A percentile compares a stretch with the other conserved stretches of the same genome.
Conservation (phyloP, 371 early-diverging fungal species). For the Rozella allomycis region DNA sequence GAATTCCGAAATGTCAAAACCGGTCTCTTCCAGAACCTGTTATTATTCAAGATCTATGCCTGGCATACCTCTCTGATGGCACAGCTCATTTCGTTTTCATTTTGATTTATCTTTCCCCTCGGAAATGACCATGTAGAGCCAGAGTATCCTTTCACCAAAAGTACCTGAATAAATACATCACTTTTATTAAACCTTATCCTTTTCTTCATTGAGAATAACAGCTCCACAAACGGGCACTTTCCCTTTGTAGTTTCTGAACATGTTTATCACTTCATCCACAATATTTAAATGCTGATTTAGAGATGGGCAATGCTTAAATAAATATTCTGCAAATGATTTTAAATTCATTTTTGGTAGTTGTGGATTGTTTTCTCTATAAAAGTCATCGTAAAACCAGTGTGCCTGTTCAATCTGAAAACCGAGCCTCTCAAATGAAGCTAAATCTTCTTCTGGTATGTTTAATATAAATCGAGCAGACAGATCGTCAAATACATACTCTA, state of each 20-base stretch:
- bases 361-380: slow-evolving; percentile 61
- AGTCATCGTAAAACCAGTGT: slow-evolving; percentile 99
- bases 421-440: slow-evolving; percentile 68
- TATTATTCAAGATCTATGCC: neutral
- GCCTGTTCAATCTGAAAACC: slow-evolving; percentile 98
- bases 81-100: slow-evolving; percentile 74
- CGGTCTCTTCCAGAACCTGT: slow-evolving; percentile 85
- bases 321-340: slow-evolving; percentile 46
- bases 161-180: slow-evolving; percentile 15
- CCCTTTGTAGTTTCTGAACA: slow-evolving; percentile 88
- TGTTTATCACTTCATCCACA: slow-evolving; percentile 56
- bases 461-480: slow-evolving; percentile 61
- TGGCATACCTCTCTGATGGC: slow-evolving; percentile 68
- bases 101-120: slow-evolving; percentile 95
- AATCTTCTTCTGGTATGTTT: slow-evolving; percentile 81
- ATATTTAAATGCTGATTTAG: slow-evolving; percentile 64
- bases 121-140: slow-evolving; percentile 90
- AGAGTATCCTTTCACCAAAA: slow-evolving; percentile 79
- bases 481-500: slow-evolving; percentile 10
- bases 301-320: slow-evolving; percentile 70
- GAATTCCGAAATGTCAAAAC: slow-evolving; percentile 52
- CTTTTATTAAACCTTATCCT: slow-evolving; percentile 41
- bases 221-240: slow-evolving; percentile 97
- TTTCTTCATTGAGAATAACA: slow-evolving; percentile 65
- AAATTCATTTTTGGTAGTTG: slow-evolving; percentile 50